Evolutionary conservation across 805 yeast species (phyloP), one percentile per base, ranked within the genome.

Genomic region (Torulaspora indica): DNA sequence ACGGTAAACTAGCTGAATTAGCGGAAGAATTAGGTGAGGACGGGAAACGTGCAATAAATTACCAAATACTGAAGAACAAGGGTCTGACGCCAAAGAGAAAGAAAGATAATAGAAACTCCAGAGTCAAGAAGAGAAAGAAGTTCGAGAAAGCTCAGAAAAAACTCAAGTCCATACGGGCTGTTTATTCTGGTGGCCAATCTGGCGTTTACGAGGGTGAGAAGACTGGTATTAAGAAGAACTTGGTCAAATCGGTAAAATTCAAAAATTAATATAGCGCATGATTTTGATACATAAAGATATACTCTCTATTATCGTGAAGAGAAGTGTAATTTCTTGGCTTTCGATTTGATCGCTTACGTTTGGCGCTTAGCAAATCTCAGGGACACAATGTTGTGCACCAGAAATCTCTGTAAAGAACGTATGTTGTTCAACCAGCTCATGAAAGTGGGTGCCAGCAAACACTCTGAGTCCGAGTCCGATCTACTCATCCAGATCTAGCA

Each of bases 81-180:
- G 98, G 98, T 61, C 79, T 93, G 51, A 90, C 97, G 1, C 91
- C 95, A 14, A 85, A 82, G 66, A 78, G 96, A 64, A 85, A 86
- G 74, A 93, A 93, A 76, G 96, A 87, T 53, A 81, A 85, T 73
- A 79, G 97, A 69, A 93, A 93, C 66, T 79, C 98, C 34, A 83
- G 98, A 71, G 98, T 93, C 58, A 93, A 93, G 77, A 93, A 91
- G 95, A 85, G 98, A 76, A 86, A 82, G 81, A 87, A 87, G 79
- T 93, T 85, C 72, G 98, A 88, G 52, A 76, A 78, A 64, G 98
- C 98, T 23, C 81, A 88, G 72, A 91, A 88, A 87, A 88, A 88
- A 67, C 82, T 93, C 67, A 81, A 82, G 61, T 85, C 95, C 42
- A 84, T 86, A 52, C 83, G 96, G 66, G 87, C 86, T 43, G 96